A percentile compares a stretch with the other conserved stretches of the same genome.
Evolutionary conservation across 2,329 filamentous ascomycete genomes (phyloP).

Genomic region (Pezicula rhizophila): DNA sequence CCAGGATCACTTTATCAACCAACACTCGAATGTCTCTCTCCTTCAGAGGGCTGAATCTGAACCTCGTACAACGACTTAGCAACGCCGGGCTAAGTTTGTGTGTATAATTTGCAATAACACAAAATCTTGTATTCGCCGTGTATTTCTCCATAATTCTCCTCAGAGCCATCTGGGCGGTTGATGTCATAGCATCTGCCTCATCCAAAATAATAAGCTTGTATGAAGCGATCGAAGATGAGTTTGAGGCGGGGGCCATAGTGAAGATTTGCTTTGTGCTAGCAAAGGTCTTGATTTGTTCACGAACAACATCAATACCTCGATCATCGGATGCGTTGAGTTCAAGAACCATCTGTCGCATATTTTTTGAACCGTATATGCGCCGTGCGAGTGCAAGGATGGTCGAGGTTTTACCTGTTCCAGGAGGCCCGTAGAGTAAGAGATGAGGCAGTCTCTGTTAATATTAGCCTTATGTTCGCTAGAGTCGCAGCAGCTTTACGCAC

Average conservation of each 20-base stretch:
- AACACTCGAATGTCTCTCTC: constrained; percentile 77
- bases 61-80: constrained; percentile 87
- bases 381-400: constrained; percentile 90
- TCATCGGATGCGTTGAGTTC: constrained; percentile 98
- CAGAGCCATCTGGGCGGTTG: constrained; percentile 94
- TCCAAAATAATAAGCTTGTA: constrained; percentile 98
- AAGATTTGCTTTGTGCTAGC: constrained; percentile 98
- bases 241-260: constrained; percentile 49
- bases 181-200: constrained; percentile 99
- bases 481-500: constrained; percentile 30
- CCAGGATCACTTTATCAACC: constrained; percentile 83
- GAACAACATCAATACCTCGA: constrained; percentile 93
- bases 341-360: constrained; percentile 97
- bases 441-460: constrained; percentile 68
- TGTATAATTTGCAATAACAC: constrained; percentile 97
- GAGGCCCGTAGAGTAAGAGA: constrained; percentile 92
- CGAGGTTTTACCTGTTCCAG: constrained; percentile 95
- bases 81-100: constrained; percentile 94
- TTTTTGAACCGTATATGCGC: constrained; percentile 83
- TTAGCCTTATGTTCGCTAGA: constrained; percentile 2
- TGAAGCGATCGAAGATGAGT: constrained; percentile 51
- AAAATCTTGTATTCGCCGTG: constrained; percentile 94
- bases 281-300: constrained; percentile 99
- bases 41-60: constrained; percentile 90
- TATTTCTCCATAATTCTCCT: constrained; percentile 99